These are phyloP conservation scores for Suillus americanus DNA, from an alignment of 768 basidiomycete genomes.

Conservation along the genomic window DNA sequence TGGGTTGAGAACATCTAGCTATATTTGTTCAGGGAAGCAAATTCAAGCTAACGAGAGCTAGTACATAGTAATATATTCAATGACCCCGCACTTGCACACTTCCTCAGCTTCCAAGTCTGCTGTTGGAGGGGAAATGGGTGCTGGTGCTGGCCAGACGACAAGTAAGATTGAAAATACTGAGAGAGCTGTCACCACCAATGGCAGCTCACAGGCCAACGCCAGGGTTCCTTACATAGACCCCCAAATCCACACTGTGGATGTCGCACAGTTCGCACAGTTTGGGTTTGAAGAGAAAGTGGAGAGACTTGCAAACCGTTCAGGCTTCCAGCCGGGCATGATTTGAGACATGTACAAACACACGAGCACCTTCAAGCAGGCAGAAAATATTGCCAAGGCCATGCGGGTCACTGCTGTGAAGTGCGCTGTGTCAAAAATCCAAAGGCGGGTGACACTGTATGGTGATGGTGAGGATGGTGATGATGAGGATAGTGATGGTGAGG, in stretches of 20 bases:
- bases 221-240: not conserved
- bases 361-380: not conserved
- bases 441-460: not conserved
- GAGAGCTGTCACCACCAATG: not conserved
- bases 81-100: constrained; percentile 38
- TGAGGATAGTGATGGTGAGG: too few species aligned
- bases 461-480: too few species aligned
- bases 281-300: not conserved
- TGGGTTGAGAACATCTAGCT: not conserved
- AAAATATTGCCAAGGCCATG: not conserved
- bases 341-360: not conserved
- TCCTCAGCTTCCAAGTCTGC: not conserved
- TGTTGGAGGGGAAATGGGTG: not conserved
- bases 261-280: not conserved
- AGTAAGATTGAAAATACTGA: not conserved
- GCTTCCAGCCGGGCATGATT: not conserved
- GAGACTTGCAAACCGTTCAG: not conserved
- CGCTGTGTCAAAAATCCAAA: not conserved
- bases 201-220: not conserved
- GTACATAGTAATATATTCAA: constrained; percentile 28
- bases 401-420: not conserved
- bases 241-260: not conserved
- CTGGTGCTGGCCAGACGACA: not conserved
- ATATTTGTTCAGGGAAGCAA: not conserved
- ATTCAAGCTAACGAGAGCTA: not conserved